Base-by-base conservation (phyloP, 2,329 filamentous ascomycete genomes). In the Aspergillus novoparasiticus region DNA sequence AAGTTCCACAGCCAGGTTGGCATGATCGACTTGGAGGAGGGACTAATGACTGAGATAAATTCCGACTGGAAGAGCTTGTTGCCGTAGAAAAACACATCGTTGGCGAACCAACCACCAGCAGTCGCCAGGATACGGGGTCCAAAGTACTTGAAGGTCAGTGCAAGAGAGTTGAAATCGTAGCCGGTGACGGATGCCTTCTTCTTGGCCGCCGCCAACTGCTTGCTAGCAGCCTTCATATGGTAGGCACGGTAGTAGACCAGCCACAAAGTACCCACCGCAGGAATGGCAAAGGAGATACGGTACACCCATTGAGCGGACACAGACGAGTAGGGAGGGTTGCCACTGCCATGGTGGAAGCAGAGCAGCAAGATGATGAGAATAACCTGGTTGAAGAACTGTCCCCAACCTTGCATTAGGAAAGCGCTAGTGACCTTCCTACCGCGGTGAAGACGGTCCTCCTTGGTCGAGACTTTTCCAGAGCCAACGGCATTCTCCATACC, bases 351-450 rank as follows among this genome's bases (percentile, higher is more conserved):
- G 84, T 96, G 93, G 86, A 97, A 95, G 80, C 94, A 91, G 71
- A 96, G 84, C 63, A 97, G 87, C 57, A 96, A 84, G 59, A 97
- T 77, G 73, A 98, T 97, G 67, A 98, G 86, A 62, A 96, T 81
- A 71, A 91, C 90, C 81, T 97, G 94, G 86, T 98, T 98, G 83
- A 92, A 84, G 77, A 97, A 92, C 79, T 98, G 94, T 69, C 94
- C 94, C 94, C 94, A 98, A 60, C 94, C 94, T 80, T 98, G 94
- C 94, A 98, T 97, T 80, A 98, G 80, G 83, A 98, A 98, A 63
- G 94, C 94, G 78, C 90, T 93, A 69, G 93, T 97, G 76, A 97
- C 94, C 79, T 96, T 96, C 75, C 94, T 92, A 68, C 94, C 94
- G 80, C 94, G 93, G 83, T 98, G 94, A 59, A 98, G 88, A 76